These are phyloP conservation scores for Monilinia polystroma DNA, from an alignment of 2,329 filamentous ascomycete species.

Conservation along the genomic window DNA sequence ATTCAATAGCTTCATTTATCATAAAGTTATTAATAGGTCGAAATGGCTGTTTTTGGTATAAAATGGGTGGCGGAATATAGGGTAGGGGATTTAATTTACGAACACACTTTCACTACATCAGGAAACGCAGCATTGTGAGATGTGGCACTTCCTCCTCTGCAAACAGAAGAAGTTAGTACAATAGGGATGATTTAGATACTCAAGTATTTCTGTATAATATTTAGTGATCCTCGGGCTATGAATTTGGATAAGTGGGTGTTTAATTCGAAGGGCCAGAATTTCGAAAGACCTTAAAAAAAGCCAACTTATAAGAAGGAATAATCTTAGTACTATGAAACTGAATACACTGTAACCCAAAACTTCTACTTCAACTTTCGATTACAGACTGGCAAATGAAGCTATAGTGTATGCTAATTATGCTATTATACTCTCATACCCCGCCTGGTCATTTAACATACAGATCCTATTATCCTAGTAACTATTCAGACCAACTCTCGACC, in stretches of 20 bases:
- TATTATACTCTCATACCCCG: background rate
- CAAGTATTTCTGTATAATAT: constrained; percentile 60
- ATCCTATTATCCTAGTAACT: no score
- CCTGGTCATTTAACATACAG: background rate
- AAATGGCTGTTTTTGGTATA: no score
- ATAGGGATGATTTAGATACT: constrained; percentile 65
- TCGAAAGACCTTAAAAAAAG: constrained; percentile 35
- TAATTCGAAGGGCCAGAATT: constrained; percentile 33
- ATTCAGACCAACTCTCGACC: constrained; percentile 6
- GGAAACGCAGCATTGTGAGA: constrained; percentile 46
- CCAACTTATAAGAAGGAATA: background rate
- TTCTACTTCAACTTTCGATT: background rate
- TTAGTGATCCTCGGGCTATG: constrained; percentile 49
- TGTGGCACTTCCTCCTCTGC: constrained; percentile 36
- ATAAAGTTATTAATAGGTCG: no score
- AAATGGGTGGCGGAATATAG: no score
- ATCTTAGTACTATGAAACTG: background rate
- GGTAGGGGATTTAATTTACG: constrained; percentile 39
- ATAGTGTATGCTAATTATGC: background rate
- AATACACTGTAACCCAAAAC: background rate
- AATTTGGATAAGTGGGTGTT: constrained; percentile 61
- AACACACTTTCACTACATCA: constrained; percentile 44
- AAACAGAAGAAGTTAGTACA: constrained; percentile 54
- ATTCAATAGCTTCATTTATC: no score
- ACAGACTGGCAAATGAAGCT: no score